Percentiles rank a stretch among this genome's conserved stretches.
Conservation (phyloP, 306 rosid genomes). For the Vigna reflexopilosa region DNA sequence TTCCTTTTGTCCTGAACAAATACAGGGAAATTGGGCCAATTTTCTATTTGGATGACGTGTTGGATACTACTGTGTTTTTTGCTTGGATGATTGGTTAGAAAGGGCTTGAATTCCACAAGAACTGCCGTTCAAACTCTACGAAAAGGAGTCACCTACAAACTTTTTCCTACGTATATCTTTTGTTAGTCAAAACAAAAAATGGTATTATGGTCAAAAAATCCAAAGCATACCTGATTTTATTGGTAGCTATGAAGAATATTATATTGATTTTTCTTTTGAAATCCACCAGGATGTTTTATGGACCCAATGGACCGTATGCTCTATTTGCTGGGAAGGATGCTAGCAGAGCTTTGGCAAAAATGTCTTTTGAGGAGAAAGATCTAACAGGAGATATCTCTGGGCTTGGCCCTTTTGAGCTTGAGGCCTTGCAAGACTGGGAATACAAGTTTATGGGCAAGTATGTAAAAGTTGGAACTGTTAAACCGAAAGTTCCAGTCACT, state of each 20-base stretch:
- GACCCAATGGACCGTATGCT: constrained; percentile 97
- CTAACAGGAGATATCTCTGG: constrained; percentile 87
- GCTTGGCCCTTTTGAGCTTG: constrained; percentile 80
- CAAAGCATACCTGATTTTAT: not conserved
- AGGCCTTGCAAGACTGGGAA: constrained; percentile 97
- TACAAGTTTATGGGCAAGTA: constrained; percentile 91
- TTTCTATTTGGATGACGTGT: no score
- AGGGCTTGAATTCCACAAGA: not conserved
- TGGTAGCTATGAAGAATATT: not conserved
- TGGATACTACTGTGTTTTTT: not conserved
- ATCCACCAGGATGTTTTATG: constrained; percentile 84
- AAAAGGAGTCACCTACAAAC: not conserved
- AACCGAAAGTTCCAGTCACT: constrained; percentile 51
- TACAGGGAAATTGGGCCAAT: no score
- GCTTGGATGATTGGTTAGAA: not conserved
- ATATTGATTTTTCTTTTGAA: constrained; percentile 3
- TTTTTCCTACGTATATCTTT: not conserved
- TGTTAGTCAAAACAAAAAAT: not conserved
- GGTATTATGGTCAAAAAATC: not conserved
- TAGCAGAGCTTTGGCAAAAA: constrained; percentile 96
- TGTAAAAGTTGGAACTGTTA: constrained; percentile 80
- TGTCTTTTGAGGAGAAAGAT: constrained; percentile 95
- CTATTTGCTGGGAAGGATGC: constrained; percentile 98
- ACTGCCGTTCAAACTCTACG: not conserved
- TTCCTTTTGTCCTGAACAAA: not conserved